Evolutionary conservation across 2,329 filamentous ascomycete genomes (phyloP).

Genomic region (Colletotrichum lini): DNA sequence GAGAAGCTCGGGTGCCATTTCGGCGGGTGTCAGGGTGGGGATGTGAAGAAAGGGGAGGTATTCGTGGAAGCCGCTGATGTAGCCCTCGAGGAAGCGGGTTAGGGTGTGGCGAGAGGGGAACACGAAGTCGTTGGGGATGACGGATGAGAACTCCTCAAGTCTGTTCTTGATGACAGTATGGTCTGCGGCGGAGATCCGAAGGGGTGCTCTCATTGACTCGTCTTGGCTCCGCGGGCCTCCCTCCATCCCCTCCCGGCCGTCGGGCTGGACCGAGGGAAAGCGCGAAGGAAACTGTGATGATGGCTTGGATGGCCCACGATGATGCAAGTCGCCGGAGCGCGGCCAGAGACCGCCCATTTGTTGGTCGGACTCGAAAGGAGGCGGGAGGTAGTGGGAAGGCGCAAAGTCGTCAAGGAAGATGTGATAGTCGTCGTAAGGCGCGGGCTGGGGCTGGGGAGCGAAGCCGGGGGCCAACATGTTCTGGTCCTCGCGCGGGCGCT

Average conservation of each 20-base stretch:
- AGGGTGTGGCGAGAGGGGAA: constrained; percentile 79
- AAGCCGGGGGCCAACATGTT: constrained; percentile 59
- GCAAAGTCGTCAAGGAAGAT: constrained; percentile 72
- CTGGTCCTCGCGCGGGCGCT: constrained; percentile 64
- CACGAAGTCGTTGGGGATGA: constrained; percentile 74
- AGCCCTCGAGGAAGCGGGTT: constrained; percentile 78
- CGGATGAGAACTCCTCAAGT: constrained; percentile 73
- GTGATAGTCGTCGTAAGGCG: constrained; percentile 70
- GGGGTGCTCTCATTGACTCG: constrained; percentile 56
- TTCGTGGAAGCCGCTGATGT: constrained; percentile 76
- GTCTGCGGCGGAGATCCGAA: constrained; percentile 68
- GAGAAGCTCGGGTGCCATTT: constrained; percentile 77
- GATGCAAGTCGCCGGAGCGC: constrained; percentile 56
- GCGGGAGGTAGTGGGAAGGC: constrained; percentile 68
- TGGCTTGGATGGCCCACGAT: constrained; percentile 62
- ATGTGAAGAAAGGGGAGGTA: constrained; percentile 75
- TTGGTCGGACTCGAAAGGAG: constrained; percentile 68
- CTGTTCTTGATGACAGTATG: constrained; percentile 70
- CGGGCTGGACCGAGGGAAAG: constrained; percentile 68
- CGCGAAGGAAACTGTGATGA: constrained; percentile 68
- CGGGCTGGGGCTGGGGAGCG: constrained; percentile 54
- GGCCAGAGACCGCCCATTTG: constrained; percentile 67
- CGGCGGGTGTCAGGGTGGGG: constrained; percentile 73
- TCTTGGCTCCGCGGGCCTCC: constrained; percentile 56
- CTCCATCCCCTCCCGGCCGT: constrained; percentile 62